Percentiles rank a stretch among this genome's conserved stretches.
phyloP scores from a whole-genome alignment of 352 stramenopile species.

The Pythium volutum region DNA sequence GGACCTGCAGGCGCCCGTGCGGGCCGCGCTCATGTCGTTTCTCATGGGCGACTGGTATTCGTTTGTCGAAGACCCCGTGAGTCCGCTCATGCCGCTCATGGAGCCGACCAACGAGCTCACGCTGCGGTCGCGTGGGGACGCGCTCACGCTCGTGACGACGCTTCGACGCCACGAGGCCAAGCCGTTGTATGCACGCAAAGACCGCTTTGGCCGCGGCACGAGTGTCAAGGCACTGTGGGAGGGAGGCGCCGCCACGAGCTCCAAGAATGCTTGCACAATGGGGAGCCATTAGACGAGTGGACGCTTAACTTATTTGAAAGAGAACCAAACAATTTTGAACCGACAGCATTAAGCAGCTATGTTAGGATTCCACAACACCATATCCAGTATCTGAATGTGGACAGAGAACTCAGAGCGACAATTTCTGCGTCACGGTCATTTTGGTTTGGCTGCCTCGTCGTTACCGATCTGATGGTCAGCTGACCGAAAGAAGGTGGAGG shows the following conservation, averaged over 20 bases:
- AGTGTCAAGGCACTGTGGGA: conserved; percentile 15
- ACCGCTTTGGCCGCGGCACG: conserved; percentile 20
- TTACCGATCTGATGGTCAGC: no score
- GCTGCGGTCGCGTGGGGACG: conserved; percentile 10
- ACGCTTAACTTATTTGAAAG: conserved; percentile 1
- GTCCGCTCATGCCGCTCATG: conserved; percentile 10
- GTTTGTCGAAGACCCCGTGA: conserved; percentile 12
- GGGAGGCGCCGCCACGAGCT: not conserved
- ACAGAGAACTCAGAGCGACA: no score
- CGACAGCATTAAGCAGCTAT: no score
- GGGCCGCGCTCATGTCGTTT: conserved; percentile 19
- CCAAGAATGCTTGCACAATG: not conserved
- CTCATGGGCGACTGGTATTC: conserved; percentile 20
- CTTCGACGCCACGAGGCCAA: conserved; percentile 13
- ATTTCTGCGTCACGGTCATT: no score
- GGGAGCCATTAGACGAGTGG: not conserved
- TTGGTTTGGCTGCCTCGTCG: no score
- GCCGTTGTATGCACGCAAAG: conserved; percentile 16
- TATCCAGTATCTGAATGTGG: no score
- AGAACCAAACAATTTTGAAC: conserved; percentile 9
- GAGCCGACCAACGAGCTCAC: conserved; percentile 16
- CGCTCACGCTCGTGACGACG: not conserved
- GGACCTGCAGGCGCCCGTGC: conserved; percentile 2
- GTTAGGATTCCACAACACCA: no score
- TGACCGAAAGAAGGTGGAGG: no score